Evolutionary conservation across 805 yeast species (phyloP).

Genomic region (Ogataea paradorogensis): DNA sequence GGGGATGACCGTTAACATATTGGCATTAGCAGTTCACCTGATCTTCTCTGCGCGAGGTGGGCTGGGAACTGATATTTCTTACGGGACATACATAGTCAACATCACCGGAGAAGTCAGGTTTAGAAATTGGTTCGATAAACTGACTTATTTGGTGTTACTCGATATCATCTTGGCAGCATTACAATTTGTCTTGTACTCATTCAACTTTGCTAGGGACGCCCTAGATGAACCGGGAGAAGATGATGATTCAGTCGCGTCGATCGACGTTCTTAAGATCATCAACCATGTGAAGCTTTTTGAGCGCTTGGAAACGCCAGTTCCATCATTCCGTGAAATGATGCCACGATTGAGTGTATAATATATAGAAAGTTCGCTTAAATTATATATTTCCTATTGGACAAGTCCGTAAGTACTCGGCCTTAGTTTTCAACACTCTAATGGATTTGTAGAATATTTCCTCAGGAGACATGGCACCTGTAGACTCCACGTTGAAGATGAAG

Average conservation of each 20-base stretch:
- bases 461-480: constrained; percentile 96
- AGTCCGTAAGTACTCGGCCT: constrained; percentile 73
- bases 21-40: constrained; percentile 36
- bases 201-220: constrained; percentile 33
- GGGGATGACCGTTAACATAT: constrained; percentile 22
- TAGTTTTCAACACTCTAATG: constrained; percentile 78
- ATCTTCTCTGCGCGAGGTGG: constrained; percentile 30
- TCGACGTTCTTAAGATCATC: constrained; percentile 6
- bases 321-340: constrained; percentile 16
- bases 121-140: constrained; percentile 26
- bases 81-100: constrained; percentile 42
- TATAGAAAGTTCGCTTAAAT: background rate
- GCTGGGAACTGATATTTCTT: constrained; percentile 26
- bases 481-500: constrained; percentile 90
- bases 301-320: constrained; percentile 6
- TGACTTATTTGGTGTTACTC: constrained; percentile 26
- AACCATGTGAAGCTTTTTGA: constrained; percentile 1
- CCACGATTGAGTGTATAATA: constrained; percentile 3
- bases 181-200: constrained; percentile 31
- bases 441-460: constrained; percentile 93
- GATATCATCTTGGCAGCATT: constrained; percentile 31
- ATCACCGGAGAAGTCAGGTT: constrained; percentile 44
- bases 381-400: constrained; percentile 61
- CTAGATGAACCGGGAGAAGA: constrained; percentile 24
- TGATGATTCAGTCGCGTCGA: constrained; percentile 10